These are phyloP conservation scores for Diplodia mutila DNA, from an alignment of 2,329 filamentous ascomycete genomes.

Conservation along the genomic window DNA sequence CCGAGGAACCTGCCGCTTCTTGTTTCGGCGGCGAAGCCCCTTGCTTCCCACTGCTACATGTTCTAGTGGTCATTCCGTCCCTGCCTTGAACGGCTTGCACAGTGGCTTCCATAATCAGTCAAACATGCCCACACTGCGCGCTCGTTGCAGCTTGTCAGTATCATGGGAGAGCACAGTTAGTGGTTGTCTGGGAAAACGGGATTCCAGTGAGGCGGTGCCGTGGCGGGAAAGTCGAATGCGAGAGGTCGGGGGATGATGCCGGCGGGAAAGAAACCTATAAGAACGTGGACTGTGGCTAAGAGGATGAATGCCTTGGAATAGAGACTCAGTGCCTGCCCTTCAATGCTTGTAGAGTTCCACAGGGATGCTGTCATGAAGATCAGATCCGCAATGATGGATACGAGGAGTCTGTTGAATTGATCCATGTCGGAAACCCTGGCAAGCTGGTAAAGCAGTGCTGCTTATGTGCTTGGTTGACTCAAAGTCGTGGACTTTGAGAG, in stretches of 20 bases:
- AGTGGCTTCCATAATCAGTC: background rate
- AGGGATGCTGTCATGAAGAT: background rate
- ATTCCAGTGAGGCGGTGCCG: background rate
- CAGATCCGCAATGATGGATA: background rate
- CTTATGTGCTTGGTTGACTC: background rate
- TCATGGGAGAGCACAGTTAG: background rate
- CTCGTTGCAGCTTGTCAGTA: background rate
- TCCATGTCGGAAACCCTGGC: background rate
- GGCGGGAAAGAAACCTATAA: background rate
- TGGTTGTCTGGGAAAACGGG: background rate
- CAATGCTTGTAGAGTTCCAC: background rate
- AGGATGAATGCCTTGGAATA: background rate
- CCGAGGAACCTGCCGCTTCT: background rate
- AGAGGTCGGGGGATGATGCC: too few relatives aligned
- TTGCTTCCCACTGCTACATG: background rate
- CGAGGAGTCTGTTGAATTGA: background rate
- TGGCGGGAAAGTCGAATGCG: background rate
- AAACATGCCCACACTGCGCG: background rate
- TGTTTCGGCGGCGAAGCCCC: background rate
- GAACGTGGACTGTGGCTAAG: background rate
- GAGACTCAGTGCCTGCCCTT: background rate
- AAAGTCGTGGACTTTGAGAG: background rate
- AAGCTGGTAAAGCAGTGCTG: background rate
- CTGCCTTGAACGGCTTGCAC: background rate
- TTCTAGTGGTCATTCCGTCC: background rate